A percentile compares a stretch with the other conserved stretches of the same genome.
Evolutionary conservation across 345 rosid genomes (phyloP).

Genomic region (Lenwebbia sp.): DNA sequence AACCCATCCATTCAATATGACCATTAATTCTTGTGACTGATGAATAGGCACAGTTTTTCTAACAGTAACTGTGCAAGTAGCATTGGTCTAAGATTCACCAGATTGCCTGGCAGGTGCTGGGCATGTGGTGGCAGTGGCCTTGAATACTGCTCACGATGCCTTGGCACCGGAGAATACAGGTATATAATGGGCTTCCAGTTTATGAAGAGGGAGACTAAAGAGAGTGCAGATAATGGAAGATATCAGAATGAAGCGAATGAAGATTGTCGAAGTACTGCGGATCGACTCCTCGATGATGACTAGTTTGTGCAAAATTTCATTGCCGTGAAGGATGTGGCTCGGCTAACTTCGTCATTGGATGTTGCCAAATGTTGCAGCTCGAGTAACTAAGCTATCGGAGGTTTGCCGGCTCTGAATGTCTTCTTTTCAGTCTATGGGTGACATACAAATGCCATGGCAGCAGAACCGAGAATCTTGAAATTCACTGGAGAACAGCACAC

Average conservation of each 20-base stretch:
- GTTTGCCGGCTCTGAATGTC: background rate
- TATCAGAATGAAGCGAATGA: background rate
- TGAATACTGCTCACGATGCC: conserved; percentile 57
- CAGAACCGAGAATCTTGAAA: background rate
- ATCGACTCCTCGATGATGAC: background rate
- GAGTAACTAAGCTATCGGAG: background rate
- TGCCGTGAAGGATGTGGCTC: background rate
- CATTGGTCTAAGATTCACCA: background rate
- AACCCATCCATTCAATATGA: background rate
- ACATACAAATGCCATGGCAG: background rate
- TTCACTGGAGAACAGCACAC: background rate
- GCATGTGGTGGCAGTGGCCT: conserved; percentile 81
- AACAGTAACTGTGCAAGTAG: background rate
- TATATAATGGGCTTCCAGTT: conserved; percentile 54
- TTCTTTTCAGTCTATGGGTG: background rate
- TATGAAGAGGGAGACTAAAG: conserved; percentile 23
- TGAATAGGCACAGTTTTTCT: background rate
- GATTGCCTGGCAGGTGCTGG: conserved; percentile 38
- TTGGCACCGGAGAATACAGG: conserved; percentile 64
- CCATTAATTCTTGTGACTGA: background rate
- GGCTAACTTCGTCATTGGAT: background rate
- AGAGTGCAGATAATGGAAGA: background rate
- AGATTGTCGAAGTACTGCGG: background rate
- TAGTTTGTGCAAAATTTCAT: background rate
- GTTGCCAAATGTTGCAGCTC: background rate